These are phyloP conservation scores for Solanum chmielewskii DNA, from an alignment of 257 asterid species.

Conservation along the genomic window DNA sequence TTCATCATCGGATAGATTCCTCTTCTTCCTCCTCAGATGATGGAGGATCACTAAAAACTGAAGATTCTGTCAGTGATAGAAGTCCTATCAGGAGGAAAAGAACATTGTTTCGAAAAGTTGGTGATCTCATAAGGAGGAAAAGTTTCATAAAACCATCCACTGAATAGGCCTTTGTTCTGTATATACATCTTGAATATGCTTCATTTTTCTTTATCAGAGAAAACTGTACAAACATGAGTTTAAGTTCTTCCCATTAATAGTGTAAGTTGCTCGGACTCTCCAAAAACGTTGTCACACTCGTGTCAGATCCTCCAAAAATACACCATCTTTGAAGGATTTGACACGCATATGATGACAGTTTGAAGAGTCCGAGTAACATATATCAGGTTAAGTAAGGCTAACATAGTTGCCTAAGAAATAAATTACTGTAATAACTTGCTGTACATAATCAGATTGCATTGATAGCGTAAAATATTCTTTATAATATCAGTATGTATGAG, in stretches of 20 bases:
- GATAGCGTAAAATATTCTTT: background rate
- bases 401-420: background rate
- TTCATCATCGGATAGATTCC: conserved; percentile 2
- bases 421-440: background rate
- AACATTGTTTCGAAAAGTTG: conserved; percentile 55
- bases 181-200: background rate
- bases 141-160: conserved; percentile 21
- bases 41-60: conserved; percentile 15
- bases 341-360: background rate
- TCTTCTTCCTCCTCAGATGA: conserved; percentile 22
- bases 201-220: background rate
- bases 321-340: background rate
- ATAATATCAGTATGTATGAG: too few relatives aligned
- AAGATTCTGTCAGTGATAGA: conserved; percentile 24
- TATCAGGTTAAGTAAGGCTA: background rate
- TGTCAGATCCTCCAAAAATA: too few relatives aligned
- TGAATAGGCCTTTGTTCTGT: background rate
- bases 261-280: background rate
- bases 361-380: background rate
- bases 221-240: background rate
- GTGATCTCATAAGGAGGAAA: conserved; percentile 42
- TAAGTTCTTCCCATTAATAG: background rate
- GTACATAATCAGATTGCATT: background rate
- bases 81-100: conserved; percentile 20
- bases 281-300: too few relatives aligned